Conservation (phyloP, 306 rosid species). For the Acacia acuminata region DNA sequence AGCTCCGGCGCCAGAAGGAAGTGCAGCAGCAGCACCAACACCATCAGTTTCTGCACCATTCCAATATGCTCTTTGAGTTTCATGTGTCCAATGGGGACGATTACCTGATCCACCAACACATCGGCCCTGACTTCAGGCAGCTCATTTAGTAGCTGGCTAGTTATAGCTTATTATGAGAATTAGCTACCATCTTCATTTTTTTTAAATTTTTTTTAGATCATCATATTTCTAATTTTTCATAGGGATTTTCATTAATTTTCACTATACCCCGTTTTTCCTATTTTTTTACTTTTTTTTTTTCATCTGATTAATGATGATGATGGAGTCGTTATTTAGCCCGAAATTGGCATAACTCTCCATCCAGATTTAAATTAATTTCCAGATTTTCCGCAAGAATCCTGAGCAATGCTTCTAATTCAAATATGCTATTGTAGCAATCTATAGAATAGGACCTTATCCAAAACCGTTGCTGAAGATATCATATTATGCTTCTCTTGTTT, state of each 20-base stretch:
- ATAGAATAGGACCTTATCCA: background rate
- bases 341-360: conserved; percentile 14
- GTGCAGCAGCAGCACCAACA: conserved; percentile 48
- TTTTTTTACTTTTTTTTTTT: no score
- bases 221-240: conserved; percentile 16
- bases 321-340: conserved; percentile 7
- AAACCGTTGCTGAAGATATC: no score
- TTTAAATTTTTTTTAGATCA: background rate
- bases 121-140: conserved; percentile 66
- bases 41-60: conserved; percentile 44
- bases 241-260: conserved; percentile 8
- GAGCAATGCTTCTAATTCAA: background rate
- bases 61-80: conserved; percentile 53
- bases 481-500: no score
- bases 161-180: conserved; percentile 23
- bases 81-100: conserved; percentile 67
- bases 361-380: background rate
- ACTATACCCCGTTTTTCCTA: background rate
- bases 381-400: background rate
- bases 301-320: background rate
- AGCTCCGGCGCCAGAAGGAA: conserved; percentile 86
- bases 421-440: background rate
- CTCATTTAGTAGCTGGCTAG: conserved; percentile 41
- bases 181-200: conserved; percentile 22
- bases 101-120: conserved; percentile 74